Percentiles rank a stretch among this genome's conserved stretches.
Evolutionary conservation across 2,329 filamentous ascomycete genomes (phyloP).

Genomic region (Byssochlamys sp.): DNA sequence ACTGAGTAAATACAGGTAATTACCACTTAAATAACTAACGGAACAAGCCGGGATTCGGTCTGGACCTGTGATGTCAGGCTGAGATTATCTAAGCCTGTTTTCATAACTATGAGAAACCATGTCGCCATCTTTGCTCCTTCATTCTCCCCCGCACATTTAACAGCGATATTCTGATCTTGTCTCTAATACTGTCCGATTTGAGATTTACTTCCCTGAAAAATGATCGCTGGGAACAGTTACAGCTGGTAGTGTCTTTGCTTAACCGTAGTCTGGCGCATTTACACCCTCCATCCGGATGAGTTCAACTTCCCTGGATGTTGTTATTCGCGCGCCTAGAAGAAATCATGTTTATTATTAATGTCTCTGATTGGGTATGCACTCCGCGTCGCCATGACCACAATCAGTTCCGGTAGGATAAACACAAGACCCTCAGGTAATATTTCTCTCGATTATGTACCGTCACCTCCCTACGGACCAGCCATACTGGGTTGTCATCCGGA

Average conservation of each 20-base stretch:
- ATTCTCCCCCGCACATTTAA: no score
- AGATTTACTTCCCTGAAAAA: no score
- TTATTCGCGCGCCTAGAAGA: neutral
- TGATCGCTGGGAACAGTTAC: no score
- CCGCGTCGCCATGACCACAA: neutral
- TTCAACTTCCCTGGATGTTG: neutral
- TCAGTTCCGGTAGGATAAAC: neutral
- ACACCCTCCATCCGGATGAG: neutral
- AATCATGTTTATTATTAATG: neutral
- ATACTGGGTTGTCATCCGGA: neutral
- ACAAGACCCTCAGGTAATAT: neutral
- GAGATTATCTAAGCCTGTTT: constrained; percentile 2
- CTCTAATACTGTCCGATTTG: neutral
- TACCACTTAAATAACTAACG: neutral
- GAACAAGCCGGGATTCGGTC: neutral
- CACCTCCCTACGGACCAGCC: neutral
- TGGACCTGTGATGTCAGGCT: constrained; percentile 6
- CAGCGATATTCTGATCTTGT: no score
- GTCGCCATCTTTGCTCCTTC: neutral
- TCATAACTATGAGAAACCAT: neutral
- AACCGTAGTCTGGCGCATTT: neutral
- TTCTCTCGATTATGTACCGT: neutral
- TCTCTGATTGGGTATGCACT: neutral
- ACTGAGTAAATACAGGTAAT: no score
- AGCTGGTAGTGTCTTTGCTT: no score